Evolutionary conservation across 1,139 yeast genomes (phyloP), one percentile per base, ranked within the genome.

Genomic region (Scheffersomyces illinoinensis): DNA sequence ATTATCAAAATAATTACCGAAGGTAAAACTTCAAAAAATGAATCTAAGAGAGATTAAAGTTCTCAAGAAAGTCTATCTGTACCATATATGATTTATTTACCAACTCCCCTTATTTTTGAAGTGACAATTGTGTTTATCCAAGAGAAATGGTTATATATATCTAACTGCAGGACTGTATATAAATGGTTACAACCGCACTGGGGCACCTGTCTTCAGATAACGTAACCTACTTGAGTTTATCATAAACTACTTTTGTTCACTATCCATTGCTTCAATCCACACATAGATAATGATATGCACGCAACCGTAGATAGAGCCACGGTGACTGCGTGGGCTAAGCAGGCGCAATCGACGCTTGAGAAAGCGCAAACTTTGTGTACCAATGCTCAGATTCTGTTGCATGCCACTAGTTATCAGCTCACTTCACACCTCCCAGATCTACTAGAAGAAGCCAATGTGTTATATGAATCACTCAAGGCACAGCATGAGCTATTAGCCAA

Each of bases 331-430:
- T 77, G 80, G 80, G 64, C 73, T 5, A 69, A 67, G 8, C 72
- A 74, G 54, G 81, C 81, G 4, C 71, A 69, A 50, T 18, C 26
- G 0, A 74, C 77, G 0, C 70, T 78, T 12, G 68, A 71, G 52
- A 59, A 63, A 43, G 81, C 82, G 2, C 76, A 73, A 54, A 68
- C 66, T 46, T 56, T 74, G 50, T 78, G 81, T 55, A 64, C 75
- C 3, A 66, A 64, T n/a, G 81, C 82, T 2, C 79, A 76, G 53
- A 56, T 59, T 1, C 74, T 70, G 71, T 69, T 78, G 50, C 68
- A 68, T 53, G 56, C 63, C 17, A 72, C 76, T 18, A 60, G 62
- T 17, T 64, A 67, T 53, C 72, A 68, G 58, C 63, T 77, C 48
- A 64, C 69, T 6, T 60, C 60, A 7, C 61, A 62, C 8, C 59